Base-by-base conservation (phyloP, 441 rosid species). In the Gossypium laxum region DNA sequence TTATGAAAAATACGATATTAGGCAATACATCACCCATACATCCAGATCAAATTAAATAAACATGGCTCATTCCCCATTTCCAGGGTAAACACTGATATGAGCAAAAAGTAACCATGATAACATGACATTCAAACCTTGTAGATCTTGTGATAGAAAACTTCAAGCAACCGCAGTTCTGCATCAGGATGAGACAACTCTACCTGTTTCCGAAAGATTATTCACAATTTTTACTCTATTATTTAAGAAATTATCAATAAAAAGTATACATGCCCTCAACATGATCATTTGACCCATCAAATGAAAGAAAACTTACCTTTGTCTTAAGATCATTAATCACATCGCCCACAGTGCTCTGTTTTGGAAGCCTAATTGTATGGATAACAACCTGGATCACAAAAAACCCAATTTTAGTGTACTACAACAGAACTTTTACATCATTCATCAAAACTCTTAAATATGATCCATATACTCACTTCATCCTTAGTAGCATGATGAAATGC, bases 271-370 rank as follows among this genome's bases (percentile, higher is more conserved):
- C 0, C 22, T 24, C 48, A n/a, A 75, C 58, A 15, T 50, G 48
- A 21, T 8, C 34, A 55, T 18, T 43, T 6, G 5, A 47, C 65
- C 22, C 61, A 77, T 22, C 12, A 19, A 58, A 59, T 47, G 26
- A 60, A 18, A 38, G 15, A 57, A 45, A 6, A 45, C 56, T 34
- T 68, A 81, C 88, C 85, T 78, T 85, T 6, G 12, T 32, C 47
- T 60, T 60, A 60, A 60, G 45, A 71, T 83, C 86, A 57, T 78
- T 81, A 58, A 85, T 78, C 57, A 83, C 88, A 75, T 85, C 86
- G n/a, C 85, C 86, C 0, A 85, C 88, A 15, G 88, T 76, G 74
- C 86, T 79, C 78, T 83, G 83, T 69, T 83, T 85, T 30, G 88
- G 88, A 73, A 85, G 78, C 67, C 88, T 78, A 71, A 85, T 81